These are phyloP conservation scores for Nicotiana sylvestris DNA, from an alignment of 257 asterid genomes.

Conservation along the genomic window DNA sequence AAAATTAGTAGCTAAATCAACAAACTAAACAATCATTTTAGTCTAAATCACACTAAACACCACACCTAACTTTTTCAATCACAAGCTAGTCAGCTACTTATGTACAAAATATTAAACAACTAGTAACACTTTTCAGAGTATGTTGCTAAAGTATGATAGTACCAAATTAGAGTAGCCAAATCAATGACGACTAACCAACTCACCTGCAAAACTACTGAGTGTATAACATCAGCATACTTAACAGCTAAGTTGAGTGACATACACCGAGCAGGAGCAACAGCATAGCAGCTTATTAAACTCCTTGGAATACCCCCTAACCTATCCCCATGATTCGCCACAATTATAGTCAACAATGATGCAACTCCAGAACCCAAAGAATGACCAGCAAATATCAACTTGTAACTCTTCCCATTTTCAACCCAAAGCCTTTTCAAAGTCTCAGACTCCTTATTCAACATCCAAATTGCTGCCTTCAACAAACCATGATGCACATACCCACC, in stretches of 20 bases:
- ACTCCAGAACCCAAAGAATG: conserved; percentile 98
- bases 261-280: conserved; percentile 92
- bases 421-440: conserved; percentile 58
- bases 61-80: not conserved
- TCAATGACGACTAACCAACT: not conserved
- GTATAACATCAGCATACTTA: conserved; percentile 77
- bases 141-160: not conserved
- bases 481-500: conserved; percentile 96
- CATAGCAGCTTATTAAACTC: conserved; percentile 60
- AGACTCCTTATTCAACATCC: conserved; percentile 70
- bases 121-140: not conserved
- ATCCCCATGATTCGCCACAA: conserved; percentile 72
- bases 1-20: not conserved
- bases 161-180: not conserved
- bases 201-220: conserved; percentile 89
- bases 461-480: conserved; percentile 72
- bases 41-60: not conserved
- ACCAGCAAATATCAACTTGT: conserved; percentile 78
- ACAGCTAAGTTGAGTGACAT: conserved; percentile 97
- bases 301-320: conserved; percentile 73
- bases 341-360: conserved; percentile 62
- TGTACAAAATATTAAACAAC: not conserved
- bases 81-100: not conserved
- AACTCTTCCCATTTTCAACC: conserved; percentile 69
- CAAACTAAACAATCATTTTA: not conserved